Evolutionary conservation across 177 flowering plant genomes (phyloP).

Genomic region (Telopea speciosissima): DNA sequence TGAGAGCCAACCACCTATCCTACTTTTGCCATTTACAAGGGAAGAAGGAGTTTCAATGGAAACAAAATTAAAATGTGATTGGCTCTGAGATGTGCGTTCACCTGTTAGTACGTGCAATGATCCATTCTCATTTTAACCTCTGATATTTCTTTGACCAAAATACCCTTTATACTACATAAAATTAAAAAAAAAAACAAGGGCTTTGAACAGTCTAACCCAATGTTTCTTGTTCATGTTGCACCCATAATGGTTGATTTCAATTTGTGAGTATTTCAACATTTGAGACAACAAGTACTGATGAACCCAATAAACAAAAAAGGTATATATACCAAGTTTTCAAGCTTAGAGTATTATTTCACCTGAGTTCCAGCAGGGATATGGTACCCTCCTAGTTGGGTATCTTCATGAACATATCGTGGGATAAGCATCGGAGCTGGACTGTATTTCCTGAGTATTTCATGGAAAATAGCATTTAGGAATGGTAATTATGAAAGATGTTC

Average conservation of each 20-base stretch:
- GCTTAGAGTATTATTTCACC: conserved; percentile 27
- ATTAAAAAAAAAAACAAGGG: too few relatives aligned
- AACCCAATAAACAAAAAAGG: not conserved
- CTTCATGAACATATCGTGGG: conserved; percentile 70
- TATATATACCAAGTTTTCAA: too few relatives aligned
- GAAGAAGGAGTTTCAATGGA: too few relatives aligned
- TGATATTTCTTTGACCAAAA: too few relatives aligned
- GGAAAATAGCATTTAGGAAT: conserved; percentile 71
- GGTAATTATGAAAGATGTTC: conserved; percentile 61
- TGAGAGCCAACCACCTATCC: too few relatives aligned
- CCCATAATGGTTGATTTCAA: conserved; percentile 77
- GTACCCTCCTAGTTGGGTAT: conserved; percentile 80
- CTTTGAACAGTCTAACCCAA: too few relatives aligned
- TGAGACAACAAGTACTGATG: not conserved
- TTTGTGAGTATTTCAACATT: conserved; percentile 30
- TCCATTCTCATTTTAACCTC: too few relatives aligned
- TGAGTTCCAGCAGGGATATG: conserved; percentile 71
- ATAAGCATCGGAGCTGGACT: conserved; percentile 80
- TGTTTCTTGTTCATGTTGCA: conserved; percentile 79
- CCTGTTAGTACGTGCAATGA: too few relatives aligned
- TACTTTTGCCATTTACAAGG: too few relatives aligned
- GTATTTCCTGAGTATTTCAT: conserved; percentile 80
- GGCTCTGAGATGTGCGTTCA: too few relatives aligned
- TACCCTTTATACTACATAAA: too few relatives aligned
- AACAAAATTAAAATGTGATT: too few relatives aligned